These are phyloP conservation scores for Neospora caninum DNA, from an alignment of 169 alveolate species.

Conservation along the genomic window DNA sequence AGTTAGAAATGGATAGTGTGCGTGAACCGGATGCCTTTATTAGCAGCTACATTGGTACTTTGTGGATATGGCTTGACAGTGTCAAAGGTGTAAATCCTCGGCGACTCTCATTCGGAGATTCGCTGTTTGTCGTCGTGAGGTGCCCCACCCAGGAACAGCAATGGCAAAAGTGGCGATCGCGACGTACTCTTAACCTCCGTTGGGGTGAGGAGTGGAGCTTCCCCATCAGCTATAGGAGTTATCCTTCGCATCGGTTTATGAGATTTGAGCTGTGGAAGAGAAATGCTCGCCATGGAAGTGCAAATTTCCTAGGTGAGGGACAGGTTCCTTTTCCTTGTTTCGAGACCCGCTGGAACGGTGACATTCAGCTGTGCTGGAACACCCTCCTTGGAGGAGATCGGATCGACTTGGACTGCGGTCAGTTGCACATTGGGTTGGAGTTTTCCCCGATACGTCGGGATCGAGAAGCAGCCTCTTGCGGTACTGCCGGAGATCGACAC, in stretches of 20 bases:
- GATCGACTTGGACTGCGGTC: constrained; percentile 25
- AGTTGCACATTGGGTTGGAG: neutral
- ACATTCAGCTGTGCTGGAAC: constrained; percentile 38
- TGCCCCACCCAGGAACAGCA: neutral
- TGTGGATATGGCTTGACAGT: neutral
- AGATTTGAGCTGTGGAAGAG: neutral
- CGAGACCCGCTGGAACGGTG: neutral
- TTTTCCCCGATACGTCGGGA: neutral
- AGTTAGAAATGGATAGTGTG: neutral
- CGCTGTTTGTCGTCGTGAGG: neutral
- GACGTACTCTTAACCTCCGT: neutral
- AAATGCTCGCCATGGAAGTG: neutral
- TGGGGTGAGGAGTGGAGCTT: neutral
- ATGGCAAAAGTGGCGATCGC: constrained; percentile 3
- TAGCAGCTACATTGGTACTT: neutral
- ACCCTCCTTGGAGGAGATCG: constrained; percentile 4
- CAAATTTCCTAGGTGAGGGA: constrained; percentile 5
- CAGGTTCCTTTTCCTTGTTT: constrained; percentile 9
- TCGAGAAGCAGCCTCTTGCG: neutral
- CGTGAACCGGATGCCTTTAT: neutral
- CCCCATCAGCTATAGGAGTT: neutral
- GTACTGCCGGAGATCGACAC: neutral
- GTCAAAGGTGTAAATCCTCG: neutral
- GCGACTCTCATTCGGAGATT: constrained; percentile 6
- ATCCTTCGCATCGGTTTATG: neutral